These are phyloP conservation scores for Hibiscus syriacus DNA, from an alignment of 345 rosid genomes.

Conservation along the genomic window DNA sequence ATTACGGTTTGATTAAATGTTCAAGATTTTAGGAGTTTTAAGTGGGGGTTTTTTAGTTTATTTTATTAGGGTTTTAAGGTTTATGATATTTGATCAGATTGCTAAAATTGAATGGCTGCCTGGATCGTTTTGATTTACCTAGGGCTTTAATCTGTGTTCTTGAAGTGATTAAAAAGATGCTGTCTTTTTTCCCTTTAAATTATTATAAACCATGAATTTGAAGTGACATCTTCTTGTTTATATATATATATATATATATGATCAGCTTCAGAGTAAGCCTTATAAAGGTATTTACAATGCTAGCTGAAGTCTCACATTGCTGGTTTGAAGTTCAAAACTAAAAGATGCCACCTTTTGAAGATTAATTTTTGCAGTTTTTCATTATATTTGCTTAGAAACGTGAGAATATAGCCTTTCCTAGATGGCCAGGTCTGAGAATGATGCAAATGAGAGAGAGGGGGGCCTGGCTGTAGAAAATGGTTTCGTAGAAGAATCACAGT, in stretches of 20 bases:
- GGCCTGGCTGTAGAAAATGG: conserved; percentile 54
- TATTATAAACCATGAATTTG: background rate
- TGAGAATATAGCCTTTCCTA: conserved; percentile 10
- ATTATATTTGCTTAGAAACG: conserved; percentile 21
- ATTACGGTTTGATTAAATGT: background rate
- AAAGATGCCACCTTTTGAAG: background rate
- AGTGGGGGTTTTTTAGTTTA: background rate
- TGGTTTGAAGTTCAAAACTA: background rate
- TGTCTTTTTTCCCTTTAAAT: background rate
- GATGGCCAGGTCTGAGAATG: conserved; percentile 64
- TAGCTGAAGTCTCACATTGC: background rate
- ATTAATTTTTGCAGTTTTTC: background rate
- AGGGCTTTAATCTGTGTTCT: background rate
- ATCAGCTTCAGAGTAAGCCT: background rate
- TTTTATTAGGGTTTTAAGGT: conserved; percentile 2
- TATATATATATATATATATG: background rate
- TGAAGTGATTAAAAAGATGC: background rate
- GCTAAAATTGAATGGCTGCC: background rate
- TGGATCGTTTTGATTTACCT: background rate
- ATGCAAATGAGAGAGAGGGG: conserved; percentile 43
- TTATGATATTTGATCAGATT: background rate
- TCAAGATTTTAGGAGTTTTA: background rate
- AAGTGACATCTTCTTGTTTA: background rate
- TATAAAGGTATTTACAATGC: background rate
- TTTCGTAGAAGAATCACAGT: conserved; percentile 43